Percentiles rank a stretch among this genome's conserved stretches.
These are phyloP conservation scores for Cryptococcus wingfieldii DNA, from an alignment of 1,284 basidiomycete species.

Conservation along the genomic window DNA sequence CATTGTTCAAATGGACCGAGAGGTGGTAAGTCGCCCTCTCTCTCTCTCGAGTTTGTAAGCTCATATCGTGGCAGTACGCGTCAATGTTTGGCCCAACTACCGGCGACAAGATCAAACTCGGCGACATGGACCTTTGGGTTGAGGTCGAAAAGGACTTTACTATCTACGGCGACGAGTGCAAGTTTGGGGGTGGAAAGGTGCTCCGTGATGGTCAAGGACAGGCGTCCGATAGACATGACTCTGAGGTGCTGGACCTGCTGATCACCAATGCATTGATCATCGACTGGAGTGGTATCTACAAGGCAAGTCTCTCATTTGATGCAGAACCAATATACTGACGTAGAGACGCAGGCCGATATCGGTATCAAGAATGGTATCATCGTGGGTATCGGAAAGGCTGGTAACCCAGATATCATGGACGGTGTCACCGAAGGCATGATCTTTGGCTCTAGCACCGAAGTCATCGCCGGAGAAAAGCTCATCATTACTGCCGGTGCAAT, in stretches of 20 bases:
- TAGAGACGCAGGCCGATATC: conserved; percentile 73
- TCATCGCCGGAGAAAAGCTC: conserved; percentile 89
- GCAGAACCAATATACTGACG: background rate
- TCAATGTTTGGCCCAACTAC: conserved; percentile 93
- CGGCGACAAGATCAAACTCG: conserved; percentile 83
- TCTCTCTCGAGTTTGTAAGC: background rate
- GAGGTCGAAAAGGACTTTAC: conserved; percentile 81
- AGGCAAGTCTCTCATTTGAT: conserved; percentile 53
- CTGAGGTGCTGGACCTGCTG: conserved; percentile 77
- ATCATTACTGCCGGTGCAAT: conserved; percentile 92
- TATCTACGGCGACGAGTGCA: conserved; percentile 79
- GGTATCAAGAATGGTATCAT: conserved; percentile 84
- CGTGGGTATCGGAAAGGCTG: conserved; percentile 88
- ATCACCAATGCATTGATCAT: conserved; percentile 93
- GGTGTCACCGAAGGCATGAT: conserved; percentile 69
- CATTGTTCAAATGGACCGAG: conserved; percentile 42
- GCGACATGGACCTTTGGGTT: conserved; percentile 87
- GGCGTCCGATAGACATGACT: conserved; percentile 65
- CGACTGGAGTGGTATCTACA: conserved; percentile 94
- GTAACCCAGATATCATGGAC: conserved; percentile 92
- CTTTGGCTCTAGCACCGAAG: conserved; percentile 84
- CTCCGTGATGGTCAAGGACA: conserved; percentile 98
- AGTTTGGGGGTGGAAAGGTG: conserved; percentile 94
- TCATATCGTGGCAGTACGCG: conserved; percentile 55
- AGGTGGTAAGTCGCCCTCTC: conserved; percentile 40